A percentile compares a stretch with the other conserved stretches of the same genome.
phyloP scores from a whole-genome alignment of 345 rosid species.

The Lepidium didymum region DNA sequence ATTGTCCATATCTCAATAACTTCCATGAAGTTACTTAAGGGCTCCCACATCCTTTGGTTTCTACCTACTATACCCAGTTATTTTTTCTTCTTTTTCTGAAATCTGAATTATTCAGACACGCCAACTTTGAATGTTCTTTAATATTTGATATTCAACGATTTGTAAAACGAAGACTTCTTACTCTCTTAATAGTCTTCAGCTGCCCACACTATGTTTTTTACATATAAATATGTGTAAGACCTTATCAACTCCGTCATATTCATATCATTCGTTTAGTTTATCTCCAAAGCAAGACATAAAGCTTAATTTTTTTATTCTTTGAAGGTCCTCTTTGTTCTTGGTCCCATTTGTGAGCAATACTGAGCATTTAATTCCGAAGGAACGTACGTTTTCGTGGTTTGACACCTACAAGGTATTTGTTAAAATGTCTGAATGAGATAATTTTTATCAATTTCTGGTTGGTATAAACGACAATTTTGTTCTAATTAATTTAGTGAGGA shows the following conservation, averaged over 20 bases:
- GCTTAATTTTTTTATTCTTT: background rate
- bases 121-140: slow-evolving; percentile 30
- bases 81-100: background rate
- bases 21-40: slow-evolving; percentile 13
- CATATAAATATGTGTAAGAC: background rate
- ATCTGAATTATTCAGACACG: slow-evolving; percentile 11
- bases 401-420: slow-evolving; percentile 14
- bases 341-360: background rate
- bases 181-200: slow-evolving; percentile 13
- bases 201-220: background rate
- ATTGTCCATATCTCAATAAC: slow-evolving; percentile 22
- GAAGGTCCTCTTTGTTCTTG: background rate
- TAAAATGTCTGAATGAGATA: background rate
- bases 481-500: background rate
- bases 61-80: background rate
- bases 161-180: slow-evolving; percentile 15
- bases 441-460: background rate
- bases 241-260: slow-evolving; percentile 2
- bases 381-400: background rate
- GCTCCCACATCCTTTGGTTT: slow-evolving; percentile 9
- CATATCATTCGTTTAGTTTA: background rate
- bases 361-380: background rate
- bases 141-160: slow-evolving; percentile 13
- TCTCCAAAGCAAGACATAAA: background rate
- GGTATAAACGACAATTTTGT: background rate